A percentile compares a stretch with the other conserved stretches of the same genome.
Conservation (phyloP, 352 stramenopile species). For the Phytopythium litorale region DNA sequence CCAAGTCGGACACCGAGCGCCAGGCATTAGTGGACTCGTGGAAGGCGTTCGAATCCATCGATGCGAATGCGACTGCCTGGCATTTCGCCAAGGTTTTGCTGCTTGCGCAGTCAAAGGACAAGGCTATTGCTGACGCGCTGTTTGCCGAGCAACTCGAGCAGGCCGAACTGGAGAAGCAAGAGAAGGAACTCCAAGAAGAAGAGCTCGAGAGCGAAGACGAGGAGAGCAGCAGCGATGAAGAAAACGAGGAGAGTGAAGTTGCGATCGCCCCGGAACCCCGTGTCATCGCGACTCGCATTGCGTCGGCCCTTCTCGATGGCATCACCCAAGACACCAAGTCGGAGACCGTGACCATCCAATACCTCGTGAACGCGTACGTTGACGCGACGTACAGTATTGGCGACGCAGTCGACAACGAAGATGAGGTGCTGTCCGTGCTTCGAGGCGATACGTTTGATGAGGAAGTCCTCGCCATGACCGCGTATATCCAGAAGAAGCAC, state of each 20-base stretch:
- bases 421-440: conserved; percentile 43
- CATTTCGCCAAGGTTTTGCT: conserved; percentile 82
- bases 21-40: conserved; percentile 33
- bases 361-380: conserved; percentile 62
- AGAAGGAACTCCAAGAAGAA: neutral
- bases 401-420: conserved; percentile 27
- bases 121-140: conserved; percentile 5
- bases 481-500: conserved; percentile 77
- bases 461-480: conserved; percentile 67
- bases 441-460: conserved; percentile 47
- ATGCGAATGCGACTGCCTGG: conserved; percentile 54
- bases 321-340: conserved; percentile 36
- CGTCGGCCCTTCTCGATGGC: conserved; percentile 50
- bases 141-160: neutral
- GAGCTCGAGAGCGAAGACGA: conserved; percentile 2
- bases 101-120: conserved; percentile 57
- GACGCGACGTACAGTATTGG: conserved; percentile 42
- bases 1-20: conserved; percentile 35
- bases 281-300: conserved; percentile 23
- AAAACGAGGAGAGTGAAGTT: conserved; percentile 7
- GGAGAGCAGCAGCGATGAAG: conserved; percentile 7
- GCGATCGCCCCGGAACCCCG: conserved; percentile 8
- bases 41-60: conserved; percentile 29
- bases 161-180: neutral
- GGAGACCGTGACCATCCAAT: conserved; percentile 36